These are phyloP conservation scores for Cetradonia linearis DNA, from an alignment of 495 filamentous ascomycete genomes.

Conservation along the genomic window DNA sequence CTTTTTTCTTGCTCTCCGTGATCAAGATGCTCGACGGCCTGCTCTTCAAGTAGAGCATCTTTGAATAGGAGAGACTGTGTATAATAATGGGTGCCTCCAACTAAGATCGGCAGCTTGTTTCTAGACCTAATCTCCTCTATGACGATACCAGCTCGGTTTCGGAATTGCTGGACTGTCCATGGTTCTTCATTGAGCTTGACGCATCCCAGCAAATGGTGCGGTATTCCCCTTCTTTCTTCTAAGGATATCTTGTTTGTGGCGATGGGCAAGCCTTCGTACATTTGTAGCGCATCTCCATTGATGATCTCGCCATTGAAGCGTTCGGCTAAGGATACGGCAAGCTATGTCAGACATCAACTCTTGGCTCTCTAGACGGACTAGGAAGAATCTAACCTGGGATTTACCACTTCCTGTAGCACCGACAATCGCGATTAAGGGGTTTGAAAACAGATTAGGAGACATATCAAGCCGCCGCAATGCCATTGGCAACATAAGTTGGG, in stretches of 20 bases:
- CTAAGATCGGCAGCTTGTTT: slow-evolving; percentile 76
- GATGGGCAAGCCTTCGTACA: slow-evolving; percentile 86
- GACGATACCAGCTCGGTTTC: slow-evolving; percentile 51
- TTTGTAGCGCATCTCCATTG: slow-evolving; percentile 98
- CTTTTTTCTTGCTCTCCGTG: slow-evolving; percentile 28
- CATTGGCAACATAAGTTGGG: slow-evolving; percentile 3
- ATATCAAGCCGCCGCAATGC: slow-evolving; percentile 4
- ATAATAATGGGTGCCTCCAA: slow-evolving; percentile 94
- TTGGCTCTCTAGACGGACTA: background rate
- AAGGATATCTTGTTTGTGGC: slow-evolving; percentile 85
- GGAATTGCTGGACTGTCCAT: slow-evolving; percentile 74
- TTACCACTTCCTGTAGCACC: slow-evolving; percentile 96
- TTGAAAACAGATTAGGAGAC: background rate
- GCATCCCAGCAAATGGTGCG: slow-evolving; percentile 79
- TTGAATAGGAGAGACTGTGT: slow-evolving; percentile 77
- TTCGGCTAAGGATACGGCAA: slow-evolving; percentile 80
- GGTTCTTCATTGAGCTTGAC: slow-evolving; percentile 62
- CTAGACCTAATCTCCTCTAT: slow-evolving; percentile 69
- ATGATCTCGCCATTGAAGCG: slow-evolving; percentile 89
- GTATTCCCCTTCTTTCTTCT: slow-evolving; percentile 67
- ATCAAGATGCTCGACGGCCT: slow-evolving; percentile 17
- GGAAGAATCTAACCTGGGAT: slow-evolving; percentile 61
- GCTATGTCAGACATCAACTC: slow-evolving; percentile 40
- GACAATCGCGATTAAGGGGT: slow-evolving; percentile 70
- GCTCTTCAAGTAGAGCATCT: slow-evolving; percentile 45